Evolutionary conservation across 495 filamentous ascomycete species (phyloP).

Genomic region (Penicillium soppii): DNA sequence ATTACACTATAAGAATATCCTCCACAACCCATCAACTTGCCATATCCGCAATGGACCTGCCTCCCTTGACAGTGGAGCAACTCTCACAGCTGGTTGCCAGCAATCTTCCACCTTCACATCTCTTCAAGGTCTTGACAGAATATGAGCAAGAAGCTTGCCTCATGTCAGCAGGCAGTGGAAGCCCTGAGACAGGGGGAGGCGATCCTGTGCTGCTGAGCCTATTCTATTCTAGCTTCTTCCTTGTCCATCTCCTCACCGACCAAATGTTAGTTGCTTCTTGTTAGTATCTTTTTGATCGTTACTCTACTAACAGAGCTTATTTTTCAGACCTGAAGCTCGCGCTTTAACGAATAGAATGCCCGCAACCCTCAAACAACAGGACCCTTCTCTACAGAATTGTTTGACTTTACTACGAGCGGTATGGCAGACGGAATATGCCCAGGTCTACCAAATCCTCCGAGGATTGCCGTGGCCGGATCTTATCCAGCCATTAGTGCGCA

Average conservation of each 20-base stretch:
- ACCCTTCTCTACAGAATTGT: conserved; percentile 45
- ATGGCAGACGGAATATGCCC: conserved; percentile 47
- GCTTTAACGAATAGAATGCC: conserved; percentile 52
- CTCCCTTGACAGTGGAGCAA: conserved; percentile 35
- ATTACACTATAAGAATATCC: neutral
- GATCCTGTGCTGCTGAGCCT: conserved; percentile 37
- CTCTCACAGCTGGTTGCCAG: conserved; percentile 37
- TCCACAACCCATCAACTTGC: neutral
- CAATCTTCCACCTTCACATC: conserved; percentile 35
- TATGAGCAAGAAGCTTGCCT: conserved; percentile 46
- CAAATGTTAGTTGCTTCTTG: conserved; percentile 40
- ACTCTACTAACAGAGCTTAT: neutral
- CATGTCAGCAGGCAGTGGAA: conserved; percentile 21
- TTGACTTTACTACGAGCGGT: conserved; percentile 46
- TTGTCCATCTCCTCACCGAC: conserved; percentile 51
- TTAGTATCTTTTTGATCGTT: neutral
- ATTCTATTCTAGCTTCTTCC: conserved; percentile 52
- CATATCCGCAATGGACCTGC: conserved; percentile 31
- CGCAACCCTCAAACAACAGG: conserved; percentile 30
- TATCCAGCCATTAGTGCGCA: conserved; percentile 37
- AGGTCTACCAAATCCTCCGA: conserved; percentile 43
- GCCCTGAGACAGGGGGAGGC: neutral
- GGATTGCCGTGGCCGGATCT: conserved; percentile 43
- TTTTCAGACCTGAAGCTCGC: conserved; percentile 50
- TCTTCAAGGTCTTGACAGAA: conserved; percentile 43